phyloP scores from a whole-genome alignment of 441 rosid genomes.

The Breynia disticha region DNA sequence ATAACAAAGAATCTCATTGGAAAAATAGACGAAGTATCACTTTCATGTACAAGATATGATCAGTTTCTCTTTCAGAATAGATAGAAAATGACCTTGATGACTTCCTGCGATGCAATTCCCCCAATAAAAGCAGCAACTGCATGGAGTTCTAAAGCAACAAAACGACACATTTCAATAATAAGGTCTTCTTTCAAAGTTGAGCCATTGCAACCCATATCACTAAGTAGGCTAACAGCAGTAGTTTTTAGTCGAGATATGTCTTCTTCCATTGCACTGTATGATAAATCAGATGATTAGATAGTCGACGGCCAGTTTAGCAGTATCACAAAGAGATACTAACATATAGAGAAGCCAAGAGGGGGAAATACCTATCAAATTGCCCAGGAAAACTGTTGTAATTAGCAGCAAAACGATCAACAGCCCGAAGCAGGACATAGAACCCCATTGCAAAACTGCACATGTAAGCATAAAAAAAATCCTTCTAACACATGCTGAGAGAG shows the following conservation, averaged over 20 bases:
- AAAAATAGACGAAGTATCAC: too few species aligned
- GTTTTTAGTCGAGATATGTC: slow-evolving; percentile 67
- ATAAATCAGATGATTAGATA: slow-evolving; percentile 7
- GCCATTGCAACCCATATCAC: slow-evolving; percentile 75
- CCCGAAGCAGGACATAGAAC: slow-evolving; percentile 83
- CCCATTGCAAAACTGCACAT: slow-evolving; percentile 55
- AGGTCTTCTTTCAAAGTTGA: slow-evolving; percentile 71
- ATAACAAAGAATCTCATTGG: too few species aligned
- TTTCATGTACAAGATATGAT: too few species aligned
- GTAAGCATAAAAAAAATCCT: slow-evolving; percentile 10
- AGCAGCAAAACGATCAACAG: slow-evolving; percentile 75
- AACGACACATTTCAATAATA: slow-evolving; percentile 81
- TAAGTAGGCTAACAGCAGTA: slow-evolving; percentile 54
- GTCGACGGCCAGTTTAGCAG: slow-evolving; percentile 2
- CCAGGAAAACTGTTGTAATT: slow-evolving; percentile 84
- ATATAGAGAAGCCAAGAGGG: neutral
- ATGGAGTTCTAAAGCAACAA: slow-evolving; percentile 92
- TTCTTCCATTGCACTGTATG: slow-evolving; percentile 57
- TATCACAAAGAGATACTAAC: neutral
- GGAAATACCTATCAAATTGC: slow-evolving; percentile 72
- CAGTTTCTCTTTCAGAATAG: too few species aligned
- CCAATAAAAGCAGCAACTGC: slow-evolving; percentile 85
- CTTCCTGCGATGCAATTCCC: slow-evolving; percentile 92
- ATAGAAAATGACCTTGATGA: slow-evolving; percentile 59
- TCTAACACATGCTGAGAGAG: neutral